phyloP scores from a whole-genome alignment of 2,329 filamentous ascomycete species.

The Zalaria sp. region DNA sequence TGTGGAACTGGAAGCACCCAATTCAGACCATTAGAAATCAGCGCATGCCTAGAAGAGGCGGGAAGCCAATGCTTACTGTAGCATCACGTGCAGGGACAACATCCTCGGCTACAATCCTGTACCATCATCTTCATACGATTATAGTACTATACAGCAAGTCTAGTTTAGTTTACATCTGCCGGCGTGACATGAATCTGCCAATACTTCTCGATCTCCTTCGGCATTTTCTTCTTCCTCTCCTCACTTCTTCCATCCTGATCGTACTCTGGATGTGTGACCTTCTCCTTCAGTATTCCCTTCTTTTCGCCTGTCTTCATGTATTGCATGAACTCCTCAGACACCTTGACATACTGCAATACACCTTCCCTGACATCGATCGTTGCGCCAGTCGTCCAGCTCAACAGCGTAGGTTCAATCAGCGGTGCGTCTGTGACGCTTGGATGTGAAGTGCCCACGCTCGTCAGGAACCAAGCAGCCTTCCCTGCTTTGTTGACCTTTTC shows the following conservation, averaged over 20 bases:
- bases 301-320: slow-evolving; percentile 30
- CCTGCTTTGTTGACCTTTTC: slow-evolving; percentile 26
- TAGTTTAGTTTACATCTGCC: background rate
- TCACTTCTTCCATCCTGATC: slow-evolving; percentile 15
- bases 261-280: slow-evolving; percentile 27
- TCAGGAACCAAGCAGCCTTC: slow-evolving; percentile 30
- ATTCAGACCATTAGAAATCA: no score
- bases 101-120: no score
- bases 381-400: slow-evolving; percentile 48
- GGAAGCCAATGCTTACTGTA: no score
- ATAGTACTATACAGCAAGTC: background rate
- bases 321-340: slow-evolving; percentile 43
- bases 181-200: slow-evolving; percentile 32
- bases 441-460: slow-evolving; percentile 27
- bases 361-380: slow-evolving; percentile 43
- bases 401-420: slow-evolving; percentile 45
- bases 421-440: slow-evolving; percentile 54
- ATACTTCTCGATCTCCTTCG: slow-evolving; percentile 16
- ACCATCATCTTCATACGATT: no score
- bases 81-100: no score
- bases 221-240: slow-evolving; percentile 10
- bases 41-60: no score
- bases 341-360: slow-evolving; percentile 44
- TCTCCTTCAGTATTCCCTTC: slow-evolving; percentile 35
- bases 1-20: no score